These are phyloP conservation scores for Colletotrichum musicola DNA, from an alignment of 2,329 filamentous ascomycete genomes.

Conservation along the genomic window DNA sequence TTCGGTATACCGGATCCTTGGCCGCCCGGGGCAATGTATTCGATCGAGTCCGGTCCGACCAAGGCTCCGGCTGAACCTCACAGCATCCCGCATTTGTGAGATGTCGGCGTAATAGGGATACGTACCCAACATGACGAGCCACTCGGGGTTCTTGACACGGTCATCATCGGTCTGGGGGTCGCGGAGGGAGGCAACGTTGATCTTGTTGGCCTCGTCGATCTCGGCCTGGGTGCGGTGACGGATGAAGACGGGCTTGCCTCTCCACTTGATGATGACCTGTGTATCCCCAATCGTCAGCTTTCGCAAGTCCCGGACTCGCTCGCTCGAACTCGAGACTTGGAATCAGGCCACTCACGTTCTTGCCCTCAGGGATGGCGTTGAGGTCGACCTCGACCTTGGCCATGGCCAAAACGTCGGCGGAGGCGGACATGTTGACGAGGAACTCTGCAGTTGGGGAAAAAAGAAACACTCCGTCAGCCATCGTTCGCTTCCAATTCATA, in stretches of 20 bases:
- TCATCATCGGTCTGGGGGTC: slow-evolving; percentile 93
- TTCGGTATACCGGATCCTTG: neutral
- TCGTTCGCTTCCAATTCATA: neutral
- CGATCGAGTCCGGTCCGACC: neutral
- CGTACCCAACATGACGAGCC: slow-evolving; percentile 97
- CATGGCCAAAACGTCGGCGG: slow-evolving; percentile 97
- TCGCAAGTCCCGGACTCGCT: neutral
- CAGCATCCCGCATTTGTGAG: neutral
- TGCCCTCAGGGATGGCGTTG: slow-evolving; percentile 93
- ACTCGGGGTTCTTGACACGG: slow-evolving; percentile 98
- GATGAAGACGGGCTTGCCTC: slow-evolving; percentile 99
- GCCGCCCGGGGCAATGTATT: neutral
- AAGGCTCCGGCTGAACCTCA: neutral
- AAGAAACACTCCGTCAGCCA: slow-evolving; percentile 45
- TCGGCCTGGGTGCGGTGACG: slow-evolving; percentile 94
- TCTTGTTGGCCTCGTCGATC: slow-evolving; percentile 93
- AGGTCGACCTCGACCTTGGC: slow-evolving; percentile 99
- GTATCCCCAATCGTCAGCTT: slow-evolving; percentile 12
- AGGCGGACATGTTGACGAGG: slow-evolving; percentile 99
- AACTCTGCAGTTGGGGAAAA: slow-evolving; percentile 76
- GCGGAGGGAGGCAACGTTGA: slow-evolving; percentile 85
- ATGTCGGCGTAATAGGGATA: slow-evolving; percentile 11
- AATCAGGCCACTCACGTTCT: slow-evolving; percentile 81
- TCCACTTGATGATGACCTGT: slow-evolving; percentile 99
- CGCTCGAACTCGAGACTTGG: neutral